A percentile compares a stretch with the other conserved stretches of the same genome.
Conservation (phyloP, 108 stramenopile species). For the Cyclotella choctawhatcheeana region DNA sequence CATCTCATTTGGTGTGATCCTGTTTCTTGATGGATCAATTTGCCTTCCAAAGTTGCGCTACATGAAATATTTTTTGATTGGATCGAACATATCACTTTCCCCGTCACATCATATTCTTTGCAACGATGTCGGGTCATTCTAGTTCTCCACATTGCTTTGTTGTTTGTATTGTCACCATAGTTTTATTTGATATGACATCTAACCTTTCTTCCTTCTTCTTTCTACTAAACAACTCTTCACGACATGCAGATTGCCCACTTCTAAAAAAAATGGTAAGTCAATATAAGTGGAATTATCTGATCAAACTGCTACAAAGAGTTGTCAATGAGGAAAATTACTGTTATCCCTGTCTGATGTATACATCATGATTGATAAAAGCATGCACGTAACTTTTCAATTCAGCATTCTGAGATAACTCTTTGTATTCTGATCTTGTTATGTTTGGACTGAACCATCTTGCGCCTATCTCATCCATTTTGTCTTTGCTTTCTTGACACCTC, state of each 20-base stretch:
- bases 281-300: too few relatives aligned
- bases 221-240: background rate
- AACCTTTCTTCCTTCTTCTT: background rate
- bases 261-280: too few relatives aligned
- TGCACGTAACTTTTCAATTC: conserved; percentile 42
- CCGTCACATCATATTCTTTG: conserved; percentile 26
- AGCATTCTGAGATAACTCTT: conserved; percentile 12
- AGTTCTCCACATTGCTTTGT: conserved; percentile 30
- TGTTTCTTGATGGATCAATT: conserved; percentile 24
- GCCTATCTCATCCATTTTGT: background rate
- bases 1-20: conserved; percentile 57
- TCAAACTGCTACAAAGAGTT: background rate
- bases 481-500: background rate
- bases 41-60: conserved; percentile 56
- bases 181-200: too few relatives aligned
- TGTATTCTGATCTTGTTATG: background rate
- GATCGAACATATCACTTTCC: conserved; percentile 55
- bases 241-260: background rate
- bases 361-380: conserved; percentile 27
- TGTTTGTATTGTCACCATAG: background rate
- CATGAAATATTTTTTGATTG: conserved; percentile 14
- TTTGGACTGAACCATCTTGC: background rate
- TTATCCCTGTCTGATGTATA: conserved; percentile 42
- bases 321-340: conserved; percentile 25
- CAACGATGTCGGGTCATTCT: conserved; percentile 44